Conservation (phyloP, 345 rosid genomes). For the Stellera chamaejasme region DNA sequence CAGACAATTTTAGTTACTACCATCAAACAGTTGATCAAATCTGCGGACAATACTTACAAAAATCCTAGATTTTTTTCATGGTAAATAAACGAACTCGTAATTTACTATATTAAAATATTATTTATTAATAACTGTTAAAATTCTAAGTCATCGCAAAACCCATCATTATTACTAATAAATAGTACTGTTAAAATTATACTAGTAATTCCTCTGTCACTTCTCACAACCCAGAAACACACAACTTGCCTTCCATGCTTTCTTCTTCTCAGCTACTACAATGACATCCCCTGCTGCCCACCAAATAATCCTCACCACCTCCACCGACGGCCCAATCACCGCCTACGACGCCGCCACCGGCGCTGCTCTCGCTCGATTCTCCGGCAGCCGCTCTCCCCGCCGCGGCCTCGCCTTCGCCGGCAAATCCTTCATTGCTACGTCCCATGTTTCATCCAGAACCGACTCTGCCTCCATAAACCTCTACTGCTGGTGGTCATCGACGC, state of each 20-base stretch:
- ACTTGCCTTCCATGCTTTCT: not conserved
- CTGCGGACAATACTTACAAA: too few relatives aligned
- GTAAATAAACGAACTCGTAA: too few relatives aligned
- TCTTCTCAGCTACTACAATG: constrained; percentile 10
- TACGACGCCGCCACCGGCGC: constrained; percentile 25
- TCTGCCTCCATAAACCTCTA: constrained; percentile 36
- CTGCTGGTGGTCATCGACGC: constrained; percentile 35
- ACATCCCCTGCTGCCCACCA: constrained; percentile 19
- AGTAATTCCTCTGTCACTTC: too few relatives aligned
- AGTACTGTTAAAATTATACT: too few relatives aligned
- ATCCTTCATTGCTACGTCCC: constrained; percentile 36
- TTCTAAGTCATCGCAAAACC: too few relatives aligned
- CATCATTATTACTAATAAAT: too few relatives aligned
- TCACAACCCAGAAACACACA: not conserved
- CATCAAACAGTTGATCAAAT: too few relatives aligned
- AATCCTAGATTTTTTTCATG: too few relatives aligned
- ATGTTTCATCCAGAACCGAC: constrained; percentile 25
- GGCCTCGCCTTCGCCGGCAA: constrained; percentile 32
- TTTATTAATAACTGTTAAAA: too few relatives aligned
- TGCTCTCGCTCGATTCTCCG: constrained; percentile 22
- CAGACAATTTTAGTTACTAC: too few relatives aligned
- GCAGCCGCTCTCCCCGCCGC: constrained; percentile 34
- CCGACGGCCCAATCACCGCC: constrained; percentile 34
- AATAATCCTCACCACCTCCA: constrained; percentile 36
- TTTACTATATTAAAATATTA: too few relatives aligned